A percentile compares a stretch with the other conserved stretches of the same genome.
Evolutionary conservation across 305 asterid species (phyloP).

Genomic region (Rubia occidens): DNA sequence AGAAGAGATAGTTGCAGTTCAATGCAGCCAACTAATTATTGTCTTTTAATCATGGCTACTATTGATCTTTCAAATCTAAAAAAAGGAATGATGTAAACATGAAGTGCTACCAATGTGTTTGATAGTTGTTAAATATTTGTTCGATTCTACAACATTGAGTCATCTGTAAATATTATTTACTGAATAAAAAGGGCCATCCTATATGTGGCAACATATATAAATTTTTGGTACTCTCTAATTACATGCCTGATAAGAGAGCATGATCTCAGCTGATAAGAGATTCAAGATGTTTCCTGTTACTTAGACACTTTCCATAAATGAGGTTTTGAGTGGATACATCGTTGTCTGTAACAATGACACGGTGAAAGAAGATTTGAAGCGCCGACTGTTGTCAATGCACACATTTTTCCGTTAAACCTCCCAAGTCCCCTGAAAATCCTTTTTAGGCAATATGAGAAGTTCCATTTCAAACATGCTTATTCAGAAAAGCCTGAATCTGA

Average conservation of each 20-base stretch:
- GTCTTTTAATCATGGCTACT: neutral
- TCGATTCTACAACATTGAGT: neutral
- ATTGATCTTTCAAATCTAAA: neutral
- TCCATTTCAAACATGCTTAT: neutral
- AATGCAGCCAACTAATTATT: neutral
- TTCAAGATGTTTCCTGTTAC: conserved; percentile 88
- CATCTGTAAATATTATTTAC: neutral
- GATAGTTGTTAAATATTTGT: neutral
- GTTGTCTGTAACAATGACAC: conserved; percentile 96
- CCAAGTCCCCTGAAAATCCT: neutral
- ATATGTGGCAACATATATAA: neutral
- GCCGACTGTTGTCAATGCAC: conserved; percentile 75
- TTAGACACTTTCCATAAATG: conserved; percentile 84
- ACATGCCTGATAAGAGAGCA: conserved; percentile 29
- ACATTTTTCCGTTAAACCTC: conserved; percentile 6
- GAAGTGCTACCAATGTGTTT: neutral
- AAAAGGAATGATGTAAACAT: neutral
- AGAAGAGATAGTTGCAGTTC: neutral
- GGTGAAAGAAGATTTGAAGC: conserved; percentile 91
- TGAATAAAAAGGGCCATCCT: neutral
- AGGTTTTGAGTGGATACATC: conserved; percentile 91
- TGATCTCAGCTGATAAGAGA: conserved; percentile 60
- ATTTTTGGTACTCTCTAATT: neutral
- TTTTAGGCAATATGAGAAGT: neutral
- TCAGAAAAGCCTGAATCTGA: neutral